Evolutionary conservation across 1,284 basidiomycete species (phyloP), one percentile per base, ranked within the genome.

Genomic region (Cutaneotrichosporon sp.): DNA sequence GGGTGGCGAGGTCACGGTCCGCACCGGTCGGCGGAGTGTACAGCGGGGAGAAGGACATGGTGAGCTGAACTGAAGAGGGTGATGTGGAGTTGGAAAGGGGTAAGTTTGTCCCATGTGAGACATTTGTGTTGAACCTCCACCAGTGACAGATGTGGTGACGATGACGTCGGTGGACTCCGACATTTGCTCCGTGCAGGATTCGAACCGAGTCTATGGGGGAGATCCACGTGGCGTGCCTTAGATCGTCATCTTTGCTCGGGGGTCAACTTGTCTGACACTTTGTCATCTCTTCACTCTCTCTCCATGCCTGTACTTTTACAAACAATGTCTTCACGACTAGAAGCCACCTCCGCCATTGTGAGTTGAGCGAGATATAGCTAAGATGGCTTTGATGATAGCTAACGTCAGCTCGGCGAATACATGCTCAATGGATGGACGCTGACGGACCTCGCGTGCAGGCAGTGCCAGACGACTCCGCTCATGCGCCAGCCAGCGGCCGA

Each of bases 1-100:
- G 88, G 0, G 89, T 89, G 0, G 89, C 87, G 11, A 87, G 88
- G 78, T 94, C 91, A 22, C 56, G 57, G 64, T 76, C 76, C 38
- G 70, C 60, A 5, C 56, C 56, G 11, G 51, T 49, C 16, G 52
- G 40, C 49, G 59, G 51, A 21, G 58, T 55, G 65, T 69, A 72
- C n/a, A 61, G 67, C 1, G 69, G 50, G 30, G 72, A 72, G 70
- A 73, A 73, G 5, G 75, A 74, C 75, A 76, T 76, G 53, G 46
- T 49, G 56, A 9, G 34, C 13, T 5, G 42, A 18, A 46, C 14
- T 16, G 55, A 18, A 22, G 32, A n/a, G 52, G 16, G 31, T n/a
- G 22, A 31, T 51, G 30, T 31, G 22, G 49, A 46, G 18, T 18
- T 46, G 18, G 42, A 7, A n/a, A 13, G 6, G 9, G 13, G 26